Base-by-base conservation (phyloP, 129 eudicot genomes). In the Pseudognaphalium luteoalbum region DNA sequence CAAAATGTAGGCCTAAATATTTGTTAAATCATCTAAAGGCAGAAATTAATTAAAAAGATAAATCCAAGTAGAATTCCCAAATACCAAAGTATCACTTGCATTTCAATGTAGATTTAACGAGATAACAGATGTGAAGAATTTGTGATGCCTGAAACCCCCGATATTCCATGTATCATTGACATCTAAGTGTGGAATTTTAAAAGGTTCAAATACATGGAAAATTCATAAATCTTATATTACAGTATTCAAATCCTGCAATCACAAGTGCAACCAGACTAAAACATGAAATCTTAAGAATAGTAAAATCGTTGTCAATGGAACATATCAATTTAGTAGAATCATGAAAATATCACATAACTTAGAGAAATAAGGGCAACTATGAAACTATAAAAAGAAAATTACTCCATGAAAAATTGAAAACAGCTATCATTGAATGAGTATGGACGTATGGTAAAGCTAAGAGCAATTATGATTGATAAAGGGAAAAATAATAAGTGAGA, bases 21-120 rank as follows among this genome's bases (percentile, higher is more conserved):
- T 7, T 37, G 44, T 37, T 35, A 37, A 37, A 37, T 7, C 44
- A 37, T 20, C 29, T 17, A 65, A 34, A 19, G 60, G 22, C 44
- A 76, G 37, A 51, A 59, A 64, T 71, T 12, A 81, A 11, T 33
- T 9, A 14, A 59, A 59, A 41, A 70, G 29, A 69, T n/a, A 68
- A 28, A 28, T 37, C 51, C 70, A 68, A 25, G 39, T 41, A 37
- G 33, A 68, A 78, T 56, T 15, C 50, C 75, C 29, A 30, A 69
- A n/a, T 15, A 28, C 70, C 70, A 10, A 35, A 54, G 75, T 28
- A 76, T 30, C 59, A 65, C 54, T 33, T 51, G 66, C 52, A 76
- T 52, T 51, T 14, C 51, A 63, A 21, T 57, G 22, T 14, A 50
- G 57, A 14, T 11, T 50, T 50, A 50, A 35, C 54, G 35, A 58